A percentile compares a stretch with the other conserved stretches of the same genome.
phyloP scores from a whole-genome alignment of 1,284 basidiomycete species.

The Malassezia obtusa region DNA sequence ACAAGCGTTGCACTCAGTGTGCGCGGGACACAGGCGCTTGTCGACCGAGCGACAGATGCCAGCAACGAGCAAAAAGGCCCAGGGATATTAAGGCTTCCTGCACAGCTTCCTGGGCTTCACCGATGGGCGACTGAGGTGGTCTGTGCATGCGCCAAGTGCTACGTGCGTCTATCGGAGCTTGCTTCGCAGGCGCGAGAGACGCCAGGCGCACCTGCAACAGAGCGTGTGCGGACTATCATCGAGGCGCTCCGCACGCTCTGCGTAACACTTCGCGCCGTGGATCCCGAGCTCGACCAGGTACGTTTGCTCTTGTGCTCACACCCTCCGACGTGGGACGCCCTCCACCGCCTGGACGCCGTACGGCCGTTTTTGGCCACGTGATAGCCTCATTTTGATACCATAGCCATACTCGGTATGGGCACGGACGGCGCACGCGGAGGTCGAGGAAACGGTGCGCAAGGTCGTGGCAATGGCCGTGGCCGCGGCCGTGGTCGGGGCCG shows the following conservation, averaged over 20 bases:
- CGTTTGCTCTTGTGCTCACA: background rate
- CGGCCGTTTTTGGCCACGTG: constrained; percentile 8
- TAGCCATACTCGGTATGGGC: background rate
- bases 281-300: background rate
- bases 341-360: background rate
- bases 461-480: constrained; percentile 3
- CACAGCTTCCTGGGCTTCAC: constrained; percentile 1
- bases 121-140: background rate
- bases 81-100: background rate
- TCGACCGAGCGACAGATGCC: background rate
- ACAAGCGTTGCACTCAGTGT: background rate
- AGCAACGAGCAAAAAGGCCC: background rate
- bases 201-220: too few species aligned
- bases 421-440: background rate
- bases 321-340: background rate
- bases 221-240: background rate
- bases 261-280: background rate
- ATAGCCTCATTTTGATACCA: background rate
- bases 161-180: background rate
- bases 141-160: constrained; percentile 3
- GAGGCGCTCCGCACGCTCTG: background rate
- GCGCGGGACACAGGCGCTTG: background rate
- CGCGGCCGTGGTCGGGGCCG: constrained; percentile 3
- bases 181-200: too few species aligned
- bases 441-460: background rate